phyloP scores from a whole-genome alignment of 2,329 filamentous ascomycete species.

The Fusarium pininemorale region DNA sequence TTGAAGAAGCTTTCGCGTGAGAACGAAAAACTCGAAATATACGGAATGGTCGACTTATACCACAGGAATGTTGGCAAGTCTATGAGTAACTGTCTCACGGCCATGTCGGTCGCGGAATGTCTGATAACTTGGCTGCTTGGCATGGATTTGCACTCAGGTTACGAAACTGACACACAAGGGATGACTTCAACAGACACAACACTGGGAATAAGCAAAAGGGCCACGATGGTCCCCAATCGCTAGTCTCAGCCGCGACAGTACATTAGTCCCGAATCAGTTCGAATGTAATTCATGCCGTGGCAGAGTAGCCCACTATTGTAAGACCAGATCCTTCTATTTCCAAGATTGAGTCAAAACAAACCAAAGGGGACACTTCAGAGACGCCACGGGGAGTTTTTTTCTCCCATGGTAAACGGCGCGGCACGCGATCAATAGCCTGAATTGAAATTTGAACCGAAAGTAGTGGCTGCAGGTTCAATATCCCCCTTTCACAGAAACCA shows the following conservation, averaged over 20 bases:
- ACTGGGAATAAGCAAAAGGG: constrained; percentile 10
- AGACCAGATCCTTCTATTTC: constrained; percentile 5
- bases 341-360: neutral
- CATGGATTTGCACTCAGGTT: constrained; percentile 10
- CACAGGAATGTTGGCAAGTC: constrained; percentile 3
- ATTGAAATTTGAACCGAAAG: neutral
- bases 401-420: constrained; percentile 7
- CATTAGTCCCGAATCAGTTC: neutral
- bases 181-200: constrained; percentile 3
- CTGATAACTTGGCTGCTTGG: constrained; percentile 13
- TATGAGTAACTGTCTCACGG: constrained; percentile 4
- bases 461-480: neutral
- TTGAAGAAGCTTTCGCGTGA: neutral
- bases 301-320: constrained; percentile 17
- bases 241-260: constrained; percentile 10
- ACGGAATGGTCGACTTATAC: constrained; percentile 14
- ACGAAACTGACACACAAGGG: constrained; percentile 31
- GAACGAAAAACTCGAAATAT: constrained; percentile 4
- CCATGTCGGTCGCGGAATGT: constrained; percentile 24
- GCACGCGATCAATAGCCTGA: constrained; percentile 38
- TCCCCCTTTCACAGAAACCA: constrained; percentile 11
- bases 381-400: neutral
- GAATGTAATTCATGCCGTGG: neutral
- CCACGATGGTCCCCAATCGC: neutral
- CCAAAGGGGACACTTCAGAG: neutral